These are phyloP conservation scores for Moricandia moricandioides DNA, from an alignment of 345 rosid genomes.

Conservation along the genomic window DNA sequence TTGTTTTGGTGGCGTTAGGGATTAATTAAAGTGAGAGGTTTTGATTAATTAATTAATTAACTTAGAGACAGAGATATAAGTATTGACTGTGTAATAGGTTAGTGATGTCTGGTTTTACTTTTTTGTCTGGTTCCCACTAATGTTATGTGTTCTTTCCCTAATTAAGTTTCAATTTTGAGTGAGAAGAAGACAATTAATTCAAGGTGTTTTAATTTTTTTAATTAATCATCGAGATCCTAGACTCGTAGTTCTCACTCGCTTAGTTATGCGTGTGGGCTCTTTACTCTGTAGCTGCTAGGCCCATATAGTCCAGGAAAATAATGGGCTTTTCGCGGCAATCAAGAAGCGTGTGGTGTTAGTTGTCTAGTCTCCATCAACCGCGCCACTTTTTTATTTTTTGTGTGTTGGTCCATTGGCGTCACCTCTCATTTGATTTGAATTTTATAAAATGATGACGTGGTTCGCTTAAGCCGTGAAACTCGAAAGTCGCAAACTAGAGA, in stretches of 20 bases:
- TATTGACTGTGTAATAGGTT: slow-evolving; percentile 15
- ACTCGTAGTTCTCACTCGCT: neutral
- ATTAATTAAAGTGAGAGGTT: neutral
- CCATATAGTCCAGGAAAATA: neutral
- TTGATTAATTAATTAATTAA: slow-evolving; percentile 13
- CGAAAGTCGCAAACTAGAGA: neutral
- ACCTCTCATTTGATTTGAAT: neutral
- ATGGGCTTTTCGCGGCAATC: slow-evolving; percentile 20
- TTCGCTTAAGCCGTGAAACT: neutral
- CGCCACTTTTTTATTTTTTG: neutral
- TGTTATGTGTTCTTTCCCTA: slow-evolving; percentile 26
- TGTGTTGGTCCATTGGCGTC: neutral
- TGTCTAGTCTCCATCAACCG: slow-evolving; percentile 30
- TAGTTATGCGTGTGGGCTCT: neutral
- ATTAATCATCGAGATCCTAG: neutral
- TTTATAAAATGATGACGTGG: neutral
- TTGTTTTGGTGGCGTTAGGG: neutral
- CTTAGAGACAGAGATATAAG: neutral
- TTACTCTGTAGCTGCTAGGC: neutral
- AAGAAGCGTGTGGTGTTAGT: slow-evolving; percentile 18
- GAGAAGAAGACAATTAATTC: neutral
- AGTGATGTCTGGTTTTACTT: neutral
- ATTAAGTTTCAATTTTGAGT: slow-evolving; percentile 7
- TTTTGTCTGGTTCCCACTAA: slow-evolving; percentile 18
- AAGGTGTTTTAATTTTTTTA: neutral